These are phyloP conservation scores for Penicillium silybi DNA, from an alignment of 495 filamentous ascomycete species.

Conservation along the genomic window DNA sequence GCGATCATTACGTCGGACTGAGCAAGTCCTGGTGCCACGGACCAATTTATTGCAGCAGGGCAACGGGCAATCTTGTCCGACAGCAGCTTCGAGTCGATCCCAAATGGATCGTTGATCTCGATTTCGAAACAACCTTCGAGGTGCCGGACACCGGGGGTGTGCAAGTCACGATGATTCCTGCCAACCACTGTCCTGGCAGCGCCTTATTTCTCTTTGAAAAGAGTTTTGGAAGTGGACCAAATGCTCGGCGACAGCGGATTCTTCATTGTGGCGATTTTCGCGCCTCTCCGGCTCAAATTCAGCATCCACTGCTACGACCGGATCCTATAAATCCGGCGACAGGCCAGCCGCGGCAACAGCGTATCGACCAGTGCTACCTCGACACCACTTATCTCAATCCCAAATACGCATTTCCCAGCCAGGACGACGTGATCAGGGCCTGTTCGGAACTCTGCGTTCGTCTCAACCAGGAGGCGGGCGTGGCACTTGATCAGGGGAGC, in stretches of 20 bases:
- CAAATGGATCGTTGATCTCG: slow-evolving; percentile 78
- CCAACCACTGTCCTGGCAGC: slow-evolving; percentile 95
- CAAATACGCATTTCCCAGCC: slow-evolving; percentile 89
- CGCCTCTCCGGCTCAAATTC: slow-evolving; percentile 80
- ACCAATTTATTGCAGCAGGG: slow-evolving; percentile 91
- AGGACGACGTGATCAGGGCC: slow-evolving; percentile 79
- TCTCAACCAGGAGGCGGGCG: slow-evolving; percentile 53
- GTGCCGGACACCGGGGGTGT: slow-evolving; percentile 77
- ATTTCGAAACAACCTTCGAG: slow-evolving; percentile 78
- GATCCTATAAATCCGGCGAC: slow-evolving; percentile 63
- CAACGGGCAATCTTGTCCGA: slow-evolving; percentile 85
- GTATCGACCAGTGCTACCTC: slow-evolving; percentile 90
- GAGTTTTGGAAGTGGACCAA: slow-evolving; percentile 53
- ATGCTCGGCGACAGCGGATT: slow-evolving; percentile 63
- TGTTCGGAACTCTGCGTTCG: slow-evolving; percentile 85
- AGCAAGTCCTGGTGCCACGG: slow-evolving; percentile 87
- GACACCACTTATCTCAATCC: slow-evolving; percentile 97
- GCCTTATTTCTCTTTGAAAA: slow-evolving; percentile 94
- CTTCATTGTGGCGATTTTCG: slow-evolving; percentile 96
- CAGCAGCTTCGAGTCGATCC: slow-evolving; percentile 81
- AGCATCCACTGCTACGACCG: slow-evolving; percentile 75
- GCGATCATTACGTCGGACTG: slow-evolving; percentile 92
- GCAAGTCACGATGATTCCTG: slow-evolving; percentile 87
- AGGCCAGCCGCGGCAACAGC: slow-evolving; percentile 72
- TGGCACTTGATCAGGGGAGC: slow-evolving; percentile 41